Conservation (phyloP, 176 grass and related monocot genomes). For the Hsuehochloa calcarea region DNA sequence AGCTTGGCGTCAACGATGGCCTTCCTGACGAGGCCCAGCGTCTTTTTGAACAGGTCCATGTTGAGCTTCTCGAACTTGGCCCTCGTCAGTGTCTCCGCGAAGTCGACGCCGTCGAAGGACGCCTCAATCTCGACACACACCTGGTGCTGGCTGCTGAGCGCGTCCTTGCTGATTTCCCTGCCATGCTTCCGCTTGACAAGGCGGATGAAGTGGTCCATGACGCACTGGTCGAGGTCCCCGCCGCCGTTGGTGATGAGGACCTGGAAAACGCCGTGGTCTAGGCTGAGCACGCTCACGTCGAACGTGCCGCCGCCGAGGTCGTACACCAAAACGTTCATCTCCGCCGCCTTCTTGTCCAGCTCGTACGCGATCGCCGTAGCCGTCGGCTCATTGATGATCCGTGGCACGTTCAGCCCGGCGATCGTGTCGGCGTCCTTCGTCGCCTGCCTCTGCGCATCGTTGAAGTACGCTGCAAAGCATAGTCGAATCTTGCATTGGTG, state of each 20-base stretch:
- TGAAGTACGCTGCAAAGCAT: constrained; percentile 31
- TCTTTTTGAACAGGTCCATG: constrained; percentile 52
- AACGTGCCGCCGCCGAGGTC: constrained; percentile 44
- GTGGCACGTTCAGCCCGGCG: constrained; percentile 38
- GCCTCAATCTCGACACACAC: constrained; percentile 39
- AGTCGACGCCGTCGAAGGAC: constrained; percentile 37
- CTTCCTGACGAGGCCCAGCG: constrained; percentile 28
- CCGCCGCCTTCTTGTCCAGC: constrained; percentile 22
- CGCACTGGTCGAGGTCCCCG: constrained; percentile 38
- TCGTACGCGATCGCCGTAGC: constrained; percentile 43
- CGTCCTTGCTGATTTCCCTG: constrained; percentile 29
- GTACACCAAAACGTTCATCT: constrained; percentile 31
- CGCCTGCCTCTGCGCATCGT: constrained; percentile 44
- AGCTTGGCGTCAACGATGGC: constrained; percentile 32
- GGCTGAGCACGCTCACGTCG: constrained; percentile 55
- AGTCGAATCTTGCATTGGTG: too few species aligned
- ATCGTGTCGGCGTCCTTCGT: constrained; percentile 46
- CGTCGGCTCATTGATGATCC: constrained; percentile 52
- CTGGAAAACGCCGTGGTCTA: constrained; percentile 72
- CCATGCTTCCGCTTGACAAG: constrained; percentile 31
- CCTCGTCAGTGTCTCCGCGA: constrained; percentile 32
- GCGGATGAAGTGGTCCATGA: constrained; percentile 45
- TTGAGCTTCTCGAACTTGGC: constrained; percentile 50
- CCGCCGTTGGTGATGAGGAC: constrained; percentile 64
- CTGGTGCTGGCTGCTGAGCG: constrained; percentile 47